Percentiles rank a stretch among this genome's conserved stretches.
Evolutionary conservation across 176 grass and related monocot species (phyloP).

Genomic region (Ensete glaucum): DNA sequence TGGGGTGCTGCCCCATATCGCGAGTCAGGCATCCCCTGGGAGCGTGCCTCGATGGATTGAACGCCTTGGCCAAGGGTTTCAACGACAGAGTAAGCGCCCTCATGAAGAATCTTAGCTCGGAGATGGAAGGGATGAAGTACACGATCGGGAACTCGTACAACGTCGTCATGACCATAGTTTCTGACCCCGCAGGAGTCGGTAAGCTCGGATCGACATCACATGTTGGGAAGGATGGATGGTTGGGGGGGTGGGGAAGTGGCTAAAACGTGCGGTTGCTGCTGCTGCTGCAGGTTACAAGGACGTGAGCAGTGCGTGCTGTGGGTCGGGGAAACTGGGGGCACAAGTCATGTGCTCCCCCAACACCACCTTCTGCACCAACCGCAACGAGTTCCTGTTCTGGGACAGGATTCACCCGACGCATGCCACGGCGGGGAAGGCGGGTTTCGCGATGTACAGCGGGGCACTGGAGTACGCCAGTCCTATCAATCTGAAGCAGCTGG

Average conservation of each 20-base stretch:
- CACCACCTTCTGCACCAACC: slow-evolving; percentile 25
- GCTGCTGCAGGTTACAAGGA: slow-evolving; percentile 29
- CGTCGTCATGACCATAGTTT: slow-evolving; percentile 25
- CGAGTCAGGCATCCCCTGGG: slow-evolving; percentile 10
- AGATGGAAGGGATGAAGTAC: slow-evolving; percentile 39
- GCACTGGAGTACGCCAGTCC: slow-evolving; percentile 27
- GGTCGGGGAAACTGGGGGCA: slow-evolving; percentile 17
- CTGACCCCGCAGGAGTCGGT: slow-evolving; percentile 23
- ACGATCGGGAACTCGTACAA: slow-evolving; percentile 30
- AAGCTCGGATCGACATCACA: background rate
- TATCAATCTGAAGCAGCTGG: slow-evolving; percentile 35
- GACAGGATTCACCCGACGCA: slow-evolving; percentile 46
- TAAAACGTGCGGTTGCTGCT: too few relatives aligned
- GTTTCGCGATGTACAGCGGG: slow-evolving; percentile 29
- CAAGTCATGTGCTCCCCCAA: slow-evolving; percentile 12
- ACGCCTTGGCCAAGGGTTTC: slow-evolving; percentile 21
- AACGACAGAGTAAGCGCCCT: slow-evolving; percentile 22
- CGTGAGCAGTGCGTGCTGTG: slow-evolving; percentile 38
- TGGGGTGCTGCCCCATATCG: slow-evolving; percentile 43
- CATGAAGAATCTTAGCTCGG: slow-evolving; percentile 12
- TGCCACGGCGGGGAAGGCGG: slow-evolving; percentile 32
- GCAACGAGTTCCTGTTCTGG: slow-evolving; percentile 37
- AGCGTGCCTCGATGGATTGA: slow-evolving; percentile 33
- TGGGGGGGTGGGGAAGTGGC: too few relatives aligned
- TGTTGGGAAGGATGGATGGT: too few relatives aligned